A percentile compares a stretch with the other conserved stretches of the same genome.
Evolutionary conservation across 2,329 filamentous ascomycete genomes (phyloP).

Genomic region (Xylaria arbuscula): DNA sequence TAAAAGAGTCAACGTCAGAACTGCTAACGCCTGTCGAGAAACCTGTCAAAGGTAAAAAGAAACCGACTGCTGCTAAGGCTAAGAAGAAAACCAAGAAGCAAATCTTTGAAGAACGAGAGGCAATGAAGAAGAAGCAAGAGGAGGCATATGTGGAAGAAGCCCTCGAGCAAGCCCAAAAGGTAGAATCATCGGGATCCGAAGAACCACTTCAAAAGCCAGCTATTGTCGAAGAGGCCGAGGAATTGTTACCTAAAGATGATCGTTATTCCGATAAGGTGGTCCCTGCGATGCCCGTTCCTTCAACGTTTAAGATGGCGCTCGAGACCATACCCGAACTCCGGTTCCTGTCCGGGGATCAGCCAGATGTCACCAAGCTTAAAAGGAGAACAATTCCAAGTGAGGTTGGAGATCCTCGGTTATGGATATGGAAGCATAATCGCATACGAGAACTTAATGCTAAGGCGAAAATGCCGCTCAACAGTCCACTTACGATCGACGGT

Average conservation of each 20-base stretch:
- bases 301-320: constrained; percentile 59
- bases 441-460: constrained; percentile 66
- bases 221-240: constrained; percentile 46
- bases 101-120: constrained; percentile 51
- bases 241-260: constrained; percentile 55
- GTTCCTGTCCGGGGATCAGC: constrained; percentile 59
- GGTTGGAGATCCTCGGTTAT: constrained; percentile 64
- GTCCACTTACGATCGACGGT: constrained; percentile 64
- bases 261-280: constrained; percentile 62
- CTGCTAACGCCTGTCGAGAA: constrained; percentile 58
- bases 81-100: constrained; percentile 70
- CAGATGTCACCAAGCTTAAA: constrained; percentile 61
- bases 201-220: constrained; percentile 44
- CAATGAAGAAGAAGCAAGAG: constrained; percentile 75
- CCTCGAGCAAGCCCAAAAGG: constrained; percentile 52
- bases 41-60: constrained; percentile 65
- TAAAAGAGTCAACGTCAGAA: constrained; percentile 59
- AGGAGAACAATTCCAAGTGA: constrained; percentile 59
- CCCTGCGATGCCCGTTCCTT: constrained; percentile 59
- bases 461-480: constrained; percentile 47
- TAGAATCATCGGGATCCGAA: constrained; percentile 49
- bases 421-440: constrained; percentile 68
- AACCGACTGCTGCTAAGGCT: constrained; percentile 58
- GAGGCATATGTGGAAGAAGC: constrained; percentile 60
- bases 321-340: constrained; percentile 58